Percentiles rank a stretch among this genome's conserved stretches.
Conservation (phyloP, 2,329 filamentous ascomycete genomes). For the Diplodia scrobiculata region DNA sequence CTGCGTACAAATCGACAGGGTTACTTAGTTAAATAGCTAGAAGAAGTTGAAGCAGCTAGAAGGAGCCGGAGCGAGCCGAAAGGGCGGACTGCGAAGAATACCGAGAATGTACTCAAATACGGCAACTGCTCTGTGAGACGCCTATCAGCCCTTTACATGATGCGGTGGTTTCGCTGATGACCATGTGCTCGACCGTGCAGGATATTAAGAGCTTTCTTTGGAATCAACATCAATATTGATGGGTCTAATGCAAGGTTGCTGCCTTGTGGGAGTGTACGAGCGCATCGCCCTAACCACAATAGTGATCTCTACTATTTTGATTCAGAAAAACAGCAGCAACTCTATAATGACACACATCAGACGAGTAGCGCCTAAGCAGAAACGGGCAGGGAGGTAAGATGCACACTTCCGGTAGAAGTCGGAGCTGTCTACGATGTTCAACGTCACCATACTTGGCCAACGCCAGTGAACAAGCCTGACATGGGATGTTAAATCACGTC, state of each 20-base stretch:
- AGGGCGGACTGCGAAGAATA: no score
- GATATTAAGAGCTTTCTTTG: not conserved
- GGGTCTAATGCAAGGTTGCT: no score
- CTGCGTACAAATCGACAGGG: no score
- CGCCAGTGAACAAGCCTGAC: not conserved
- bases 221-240: not conserved
- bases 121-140: no score
- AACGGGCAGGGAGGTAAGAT: not conserved
- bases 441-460: not conserved
- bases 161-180: no score
- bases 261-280: not conserved
- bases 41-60: no score
- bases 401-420: not conserved
- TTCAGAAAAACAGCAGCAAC: not conserved
- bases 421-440: not conserved
- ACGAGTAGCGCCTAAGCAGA: not conserved
- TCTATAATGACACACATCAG: not conserved
- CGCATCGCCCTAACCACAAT: not conserved
- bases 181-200: not conserved
- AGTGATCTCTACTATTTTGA: not conserved
- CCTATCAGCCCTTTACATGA: no score
- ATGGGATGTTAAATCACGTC: not conserved
- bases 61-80: no score
- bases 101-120: no score
- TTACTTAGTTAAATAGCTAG: no score